Percentiles rank a stretch among this genome's conserved stretches.
These are phyloP conservation scores for Pseudopithomyces chartarum DNA, from an alignment of 2,329 filamentous ascomycete species.

Conservation along the genomic window DNA sequence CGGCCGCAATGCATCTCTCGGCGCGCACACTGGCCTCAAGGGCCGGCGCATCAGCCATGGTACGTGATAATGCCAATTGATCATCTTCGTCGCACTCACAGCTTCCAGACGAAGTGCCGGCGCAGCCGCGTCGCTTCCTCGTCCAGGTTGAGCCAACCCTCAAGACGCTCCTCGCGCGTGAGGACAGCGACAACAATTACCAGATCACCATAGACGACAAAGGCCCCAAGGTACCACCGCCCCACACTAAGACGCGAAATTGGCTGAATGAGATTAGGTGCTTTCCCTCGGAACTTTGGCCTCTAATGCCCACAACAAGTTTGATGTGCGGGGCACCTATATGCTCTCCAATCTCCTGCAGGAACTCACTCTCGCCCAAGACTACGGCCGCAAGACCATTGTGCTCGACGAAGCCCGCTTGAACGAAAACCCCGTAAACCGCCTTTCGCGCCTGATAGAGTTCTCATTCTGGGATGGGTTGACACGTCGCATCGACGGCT, in stretches of 20 bases:
- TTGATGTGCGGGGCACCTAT: conserved; percentile 93
- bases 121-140: conserved; percentile 76
- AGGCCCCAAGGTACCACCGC: conserved; percentile 76
- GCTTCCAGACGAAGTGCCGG: conserved; percentile 70
- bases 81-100: conserved; percentile 16
- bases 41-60: conserved; percentile 46
- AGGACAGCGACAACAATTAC: conserved; percentile 93
- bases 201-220: conserved; percentile 97
- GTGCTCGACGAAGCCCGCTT: conserved; percentile 88
- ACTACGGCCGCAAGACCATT: conserved; percentile 86
- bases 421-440: conserved; percentile 92
- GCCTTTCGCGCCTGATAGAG: conserved; percentile 83
- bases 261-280: conserved; percentile 58
- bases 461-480: conserved; percentile 92
- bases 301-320: conserved; percentile 83
- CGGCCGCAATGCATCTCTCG: conserved; percentile 36
- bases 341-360: conserved; percentile 96
- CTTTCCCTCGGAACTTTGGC: conserved; percentile 82
- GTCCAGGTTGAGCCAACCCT: conserved; percentile 86
- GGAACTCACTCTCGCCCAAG: conserved; percentile 89
- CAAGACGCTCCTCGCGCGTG: conserved; percentile 76
- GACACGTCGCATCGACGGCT: conserved; percentile 87
- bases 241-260: conserved; percentile 1
- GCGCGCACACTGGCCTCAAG: conserved; percentile 29
- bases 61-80: conserved; percentile 20